These are phyloP conservation scores for Tolypocladium guangdongense DNA, from an alignment of 2,329 filamentous ascomycete species.

Conservation along the genomic window DNA sequence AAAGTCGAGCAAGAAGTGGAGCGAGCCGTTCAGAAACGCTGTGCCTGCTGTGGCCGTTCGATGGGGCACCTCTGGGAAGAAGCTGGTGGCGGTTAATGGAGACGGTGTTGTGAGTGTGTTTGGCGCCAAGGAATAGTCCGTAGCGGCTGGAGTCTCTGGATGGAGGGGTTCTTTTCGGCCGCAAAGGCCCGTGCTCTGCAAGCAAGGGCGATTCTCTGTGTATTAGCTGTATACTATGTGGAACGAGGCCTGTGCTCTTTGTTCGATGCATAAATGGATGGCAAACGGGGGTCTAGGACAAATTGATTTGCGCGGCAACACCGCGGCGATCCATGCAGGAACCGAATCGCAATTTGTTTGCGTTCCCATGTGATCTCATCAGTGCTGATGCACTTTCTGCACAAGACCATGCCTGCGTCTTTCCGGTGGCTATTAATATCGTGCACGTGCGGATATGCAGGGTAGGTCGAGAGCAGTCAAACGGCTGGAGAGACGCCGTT, in stretches of 20 bases:
- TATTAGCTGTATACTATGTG: neutral
- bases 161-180: neutral
- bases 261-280: neutral
- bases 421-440: neutral
- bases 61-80: constrained; percentile 69
- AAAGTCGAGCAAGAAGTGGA: constrained; percentile 82
- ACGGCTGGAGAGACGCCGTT: no score
- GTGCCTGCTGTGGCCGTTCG: constrained; percentile 60
- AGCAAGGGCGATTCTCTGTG: neutral
- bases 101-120: constrained; percentile 69
- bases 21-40: constrained; percentile 69
- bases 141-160: constrained; percentile 1
- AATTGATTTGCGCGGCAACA: neutral
- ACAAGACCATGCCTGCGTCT: neutral
- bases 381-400: neutral
- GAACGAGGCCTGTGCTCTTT: neutral
- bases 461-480: no score
- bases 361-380: neutral
- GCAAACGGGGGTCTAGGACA: neutral
- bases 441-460: neutral
- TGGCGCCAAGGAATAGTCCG: constrained; percentile 40
- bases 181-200: neutral
- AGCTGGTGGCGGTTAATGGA: constrained; percentile 61
- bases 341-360: no score
- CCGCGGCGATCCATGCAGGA: neutral